phyloP scores from a whole-genome alignment of 2,329 filamentous ascomycete species.

The Fusarium falciforme region DNA sequence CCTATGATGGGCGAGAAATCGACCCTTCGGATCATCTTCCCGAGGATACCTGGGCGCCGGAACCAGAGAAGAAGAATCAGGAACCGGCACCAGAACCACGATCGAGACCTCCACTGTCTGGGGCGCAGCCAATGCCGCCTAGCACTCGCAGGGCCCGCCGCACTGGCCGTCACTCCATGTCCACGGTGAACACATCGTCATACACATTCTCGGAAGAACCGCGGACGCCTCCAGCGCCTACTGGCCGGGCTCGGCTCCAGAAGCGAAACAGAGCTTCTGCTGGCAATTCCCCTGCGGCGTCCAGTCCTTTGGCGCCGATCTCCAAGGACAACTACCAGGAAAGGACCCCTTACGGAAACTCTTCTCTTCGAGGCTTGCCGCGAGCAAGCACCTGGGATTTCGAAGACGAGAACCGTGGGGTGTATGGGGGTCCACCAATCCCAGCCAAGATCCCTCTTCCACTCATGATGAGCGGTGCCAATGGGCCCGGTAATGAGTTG shows the following conservation, averaged over 20 bases:
- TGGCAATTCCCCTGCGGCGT: conserved; percentile 50
- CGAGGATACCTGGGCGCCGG: conserved; percentile 80
- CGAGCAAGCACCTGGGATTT: conserved; percentile 65
- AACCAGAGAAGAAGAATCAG: conserved; percentile 68
- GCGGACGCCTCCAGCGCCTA: conserved; percentile 48
- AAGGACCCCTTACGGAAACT: conserved; percentile 48
- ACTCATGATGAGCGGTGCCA: conserved; percentile 60
- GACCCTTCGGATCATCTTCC: conserved; percentile 86
- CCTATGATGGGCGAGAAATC: conserved; percentile 79
- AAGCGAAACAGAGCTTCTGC: conserved; percentile 67
- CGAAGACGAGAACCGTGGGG: conserved; percentile 62
- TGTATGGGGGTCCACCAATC: conserved; percentile 65
- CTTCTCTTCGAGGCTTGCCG: conserved; percentile 50
- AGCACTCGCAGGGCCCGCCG: conserved; percentile 65
- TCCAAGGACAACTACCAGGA: conserved; percentile 64
- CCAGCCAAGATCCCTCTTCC: conserved; percentile 76
- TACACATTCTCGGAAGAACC: conserved; percentile 48
- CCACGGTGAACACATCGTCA: conserved; percentile 45
- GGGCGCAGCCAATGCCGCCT: conserved; percentile 64
- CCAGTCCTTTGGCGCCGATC: conserved; percentile 65
- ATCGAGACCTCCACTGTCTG: conserved; percentile 61
- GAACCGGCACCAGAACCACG: conserved; percentile 47
- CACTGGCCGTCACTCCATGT: conserved; percentile 62
- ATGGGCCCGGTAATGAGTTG: conserved; percentile 59
- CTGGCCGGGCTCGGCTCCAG: conserved; percentile 70